phyloP scores from a whole-genome alignment of 805 yeast species.

The Metschnikowia colocasiae region DNA sequence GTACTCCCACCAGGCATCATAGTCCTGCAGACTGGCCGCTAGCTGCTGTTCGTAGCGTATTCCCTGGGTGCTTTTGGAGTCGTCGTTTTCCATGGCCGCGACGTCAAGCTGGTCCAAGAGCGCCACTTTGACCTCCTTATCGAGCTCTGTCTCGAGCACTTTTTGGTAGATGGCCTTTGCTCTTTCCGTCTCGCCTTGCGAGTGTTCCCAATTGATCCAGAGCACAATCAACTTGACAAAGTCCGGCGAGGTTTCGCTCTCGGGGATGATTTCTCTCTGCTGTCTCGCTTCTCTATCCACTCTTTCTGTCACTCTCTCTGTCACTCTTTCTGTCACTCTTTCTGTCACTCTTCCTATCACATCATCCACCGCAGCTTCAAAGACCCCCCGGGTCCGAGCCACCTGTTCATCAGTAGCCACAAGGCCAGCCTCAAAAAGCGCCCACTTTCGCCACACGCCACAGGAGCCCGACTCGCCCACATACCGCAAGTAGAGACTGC shows the following conservation, averaged over 20 bases:
- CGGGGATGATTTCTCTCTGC: too few relatives aligned
- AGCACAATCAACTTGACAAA: slow-evolving; percentile 31
- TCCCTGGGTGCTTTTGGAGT: slow-evolving; percentile 27
- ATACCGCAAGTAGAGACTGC: slow-evolving; percentile 57
- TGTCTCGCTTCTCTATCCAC: too few relatives aligned
- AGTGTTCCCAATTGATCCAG: slow-evolving; percentile 74
- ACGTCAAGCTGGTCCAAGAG: slow-evolving; percentile 16
- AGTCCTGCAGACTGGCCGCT: slow-evolving; percentile 48
- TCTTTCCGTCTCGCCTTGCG: slow-evolving; percentile 58
- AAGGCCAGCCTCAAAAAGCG: slow-evolving; percentile 53
- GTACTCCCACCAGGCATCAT: slow-evolving; percentile 82
- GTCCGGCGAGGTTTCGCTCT: slow-evolving; percentile 10
- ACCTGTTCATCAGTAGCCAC: slow-evolving; percentile 25
- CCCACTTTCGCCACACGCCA: slow-evolving; percentile 73
- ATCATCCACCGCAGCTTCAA: slow-evolving; percentile 58
- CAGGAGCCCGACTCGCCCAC: slow-evolving; percentile 33
- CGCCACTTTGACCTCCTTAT: slow-evolving; percentile 13
- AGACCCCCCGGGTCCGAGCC: slow-evolving; percentile 59
- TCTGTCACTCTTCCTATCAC: background rate
- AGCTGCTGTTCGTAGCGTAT: slow-evolving; percentile 52
- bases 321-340: background rate
- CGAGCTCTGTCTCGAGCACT: slow-evolving; percentile 37
- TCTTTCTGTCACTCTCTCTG: too few relatives aligned
- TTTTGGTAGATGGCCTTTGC: slow-evolving; percentile 54
- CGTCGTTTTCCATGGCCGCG: background rate